These are phyloP conservation scores for Oehlia diaphana DNA, from an alignment of 192 early-diverging fungal genomes.

Conservation along the genomic window DNA sequence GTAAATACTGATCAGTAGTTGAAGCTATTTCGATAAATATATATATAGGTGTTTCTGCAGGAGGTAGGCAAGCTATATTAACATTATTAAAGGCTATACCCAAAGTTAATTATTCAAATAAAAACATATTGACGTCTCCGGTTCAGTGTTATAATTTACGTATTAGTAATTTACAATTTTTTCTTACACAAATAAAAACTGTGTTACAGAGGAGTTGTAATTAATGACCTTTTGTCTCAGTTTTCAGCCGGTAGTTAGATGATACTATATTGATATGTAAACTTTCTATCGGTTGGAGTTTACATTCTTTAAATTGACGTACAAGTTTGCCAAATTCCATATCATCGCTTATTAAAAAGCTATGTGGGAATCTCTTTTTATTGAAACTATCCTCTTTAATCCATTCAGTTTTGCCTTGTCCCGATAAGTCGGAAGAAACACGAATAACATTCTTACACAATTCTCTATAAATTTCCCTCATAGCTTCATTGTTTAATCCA, in stretches of 20 bases:
- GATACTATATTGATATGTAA: background rate
- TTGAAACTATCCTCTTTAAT: conserved; percentile 1
- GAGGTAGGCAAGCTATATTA: background rate
- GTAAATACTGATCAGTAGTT: conserved; percentile 19
- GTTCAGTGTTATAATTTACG: too few species aligned
- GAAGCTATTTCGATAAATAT: conserved; percentile 31
- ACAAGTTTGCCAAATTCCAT: too few species aligned
- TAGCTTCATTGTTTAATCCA: background rate
- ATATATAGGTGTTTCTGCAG: background rate
- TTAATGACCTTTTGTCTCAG: too few species aligned
- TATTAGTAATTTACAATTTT: too few species aligned
- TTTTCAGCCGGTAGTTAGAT: background rate
- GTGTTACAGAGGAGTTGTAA: too few species aligned
- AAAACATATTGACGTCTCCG: background rate
- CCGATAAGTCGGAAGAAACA: too few species aligned
- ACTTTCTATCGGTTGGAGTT: background rate
- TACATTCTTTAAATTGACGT: background rate
- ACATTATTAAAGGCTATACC: background rate
- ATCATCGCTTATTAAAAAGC: too few species aligned
- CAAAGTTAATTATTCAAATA: background rate
- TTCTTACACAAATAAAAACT: too few species aligned
- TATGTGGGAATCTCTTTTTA: background rate
- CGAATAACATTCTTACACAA: too few species aligned
- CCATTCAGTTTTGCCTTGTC: background rate
- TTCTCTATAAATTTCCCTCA: background rate